Conservation (phyloP, 495 filamentous ascomycete species). For the Antarctomyces pellizariae region DNA sequence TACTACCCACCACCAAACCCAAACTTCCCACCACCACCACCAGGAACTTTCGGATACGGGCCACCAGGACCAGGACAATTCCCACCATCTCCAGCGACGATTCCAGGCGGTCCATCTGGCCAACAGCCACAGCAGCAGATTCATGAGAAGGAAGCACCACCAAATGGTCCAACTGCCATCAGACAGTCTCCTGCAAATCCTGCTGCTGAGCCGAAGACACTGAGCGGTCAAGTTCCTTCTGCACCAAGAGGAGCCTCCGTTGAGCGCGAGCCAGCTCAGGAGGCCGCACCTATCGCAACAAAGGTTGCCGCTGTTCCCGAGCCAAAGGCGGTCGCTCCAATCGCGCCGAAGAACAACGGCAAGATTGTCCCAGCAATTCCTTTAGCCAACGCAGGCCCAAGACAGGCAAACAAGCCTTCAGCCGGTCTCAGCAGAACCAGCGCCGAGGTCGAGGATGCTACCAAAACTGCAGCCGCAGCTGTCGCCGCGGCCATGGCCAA, state of each 20-base stretch:
- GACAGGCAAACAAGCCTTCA: constrained; percentile 11
- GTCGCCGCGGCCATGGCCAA: constrained; percentile 71
- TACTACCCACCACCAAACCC: constrained; percentile 59
- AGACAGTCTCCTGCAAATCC: constrained; percentile 12
- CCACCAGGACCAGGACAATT: constrained; percentile 30
- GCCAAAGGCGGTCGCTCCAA: constrained; percentile 23
- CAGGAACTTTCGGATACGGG: constrained; percentile 21
- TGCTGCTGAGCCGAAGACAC: constrained; percentile 7
- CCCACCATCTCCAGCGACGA: too few relatives aligned
- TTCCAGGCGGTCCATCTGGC: constrained; percentile 25
- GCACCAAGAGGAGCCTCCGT: constrained; percentile 6
- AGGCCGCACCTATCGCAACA: constrained; percentile 4
- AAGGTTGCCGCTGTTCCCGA: constrained; percentile 16
- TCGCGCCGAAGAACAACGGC: constrained; percentile 37
- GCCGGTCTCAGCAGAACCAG: constrained; percentile 14
- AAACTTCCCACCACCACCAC: constrained; percentile 37
- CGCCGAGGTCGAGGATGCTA: constrained; percentile 17
- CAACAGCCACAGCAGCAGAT: constrained; percentile 17
- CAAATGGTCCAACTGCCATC: constrained; percentile 13
- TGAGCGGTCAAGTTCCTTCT: constrained; percentile 1
- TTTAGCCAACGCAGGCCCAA: constrained; percentile 8
- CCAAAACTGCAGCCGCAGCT: constrained; percentile 62
- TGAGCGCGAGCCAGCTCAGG: neutral
- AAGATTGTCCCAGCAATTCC: constrained; percentile 53
- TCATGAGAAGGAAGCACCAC: constrained; percentile 19